A percentile compares a stretch with the other conserved stretches of the same genome.
Conservation (phyloP, 352 stramenopile species). For the Blastocystis sp. region DNA sequence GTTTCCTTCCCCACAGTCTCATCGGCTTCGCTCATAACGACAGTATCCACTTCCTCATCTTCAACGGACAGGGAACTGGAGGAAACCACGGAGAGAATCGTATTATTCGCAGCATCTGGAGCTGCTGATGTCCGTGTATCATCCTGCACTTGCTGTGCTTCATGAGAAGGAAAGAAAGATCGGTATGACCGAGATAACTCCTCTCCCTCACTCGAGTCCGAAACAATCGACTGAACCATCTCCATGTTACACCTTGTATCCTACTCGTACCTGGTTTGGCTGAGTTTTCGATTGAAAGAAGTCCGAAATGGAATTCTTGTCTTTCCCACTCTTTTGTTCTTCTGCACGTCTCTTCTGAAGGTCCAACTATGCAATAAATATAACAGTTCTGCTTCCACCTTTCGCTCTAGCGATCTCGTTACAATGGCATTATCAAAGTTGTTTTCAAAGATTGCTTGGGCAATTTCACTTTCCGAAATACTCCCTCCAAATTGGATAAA, state of each 20-base stretch:
- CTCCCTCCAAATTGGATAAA: neutral
- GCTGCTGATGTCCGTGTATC: neutral
- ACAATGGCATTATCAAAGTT: neutral
- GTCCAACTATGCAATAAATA: neutral
- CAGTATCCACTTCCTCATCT: neutral
- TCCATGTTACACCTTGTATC: neutral
- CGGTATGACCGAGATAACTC: too few species aligned
- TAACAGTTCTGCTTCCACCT: neutral
- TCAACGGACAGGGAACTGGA: neutral
- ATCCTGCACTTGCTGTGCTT: neutral
- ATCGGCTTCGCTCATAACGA: too few species aligned
- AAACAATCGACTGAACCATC: neutral
- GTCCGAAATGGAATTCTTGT: neutral
- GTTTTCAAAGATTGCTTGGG: neutral
- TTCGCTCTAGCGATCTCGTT: neutral
- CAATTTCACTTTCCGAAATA: neutral
- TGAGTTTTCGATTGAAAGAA: neutral
- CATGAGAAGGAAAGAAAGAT: neutral
- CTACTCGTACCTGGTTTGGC: neutral
- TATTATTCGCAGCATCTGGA: too few species aligned
- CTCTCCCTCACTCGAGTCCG: slow-evolving; percentile 11
- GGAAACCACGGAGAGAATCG: too few species aligned
- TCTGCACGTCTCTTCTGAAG: neutral
- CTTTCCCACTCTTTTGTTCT: neutral
- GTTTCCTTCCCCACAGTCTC: too few species aligned